phyloP scores from a whole-genome alignment of 176 grass and related monocot genomes.

The Aegilops umbellulata region DNA sequence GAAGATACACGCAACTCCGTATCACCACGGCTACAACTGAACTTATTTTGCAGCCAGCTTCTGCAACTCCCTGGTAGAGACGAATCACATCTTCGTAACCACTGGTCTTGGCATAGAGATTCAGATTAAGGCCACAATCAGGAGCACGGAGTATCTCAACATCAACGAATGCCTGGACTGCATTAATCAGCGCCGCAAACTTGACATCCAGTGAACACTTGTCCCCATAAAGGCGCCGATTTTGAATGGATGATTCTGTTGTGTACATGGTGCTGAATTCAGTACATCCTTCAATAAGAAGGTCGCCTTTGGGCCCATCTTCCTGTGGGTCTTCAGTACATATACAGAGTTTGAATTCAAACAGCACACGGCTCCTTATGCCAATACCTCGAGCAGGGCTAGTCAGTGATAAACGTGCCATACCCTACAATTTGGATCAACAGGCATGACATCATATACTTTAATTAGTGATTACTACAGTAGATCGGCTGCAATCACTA shows the following conservation, averaged over 20 bases:
- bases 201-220: slow-evolving; percentile 29
- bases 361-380: slow-evolving; percentile 10
- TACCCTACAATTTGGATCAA: background rate
- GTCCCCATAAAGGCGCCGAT: background rate
- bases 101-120: slow-evolving; percentile 19
- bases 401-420: background rate
- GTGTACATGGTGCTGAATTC: background rate
- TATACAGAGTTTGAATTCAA: slow-evolving; percentile 20
- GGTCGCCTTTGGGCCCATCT: background rate
- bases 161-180: slow-evolving; percentile 19
- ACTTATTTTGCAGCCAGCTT: background rate
- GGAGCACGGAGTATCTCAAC: slow-evolving; percentile 24
- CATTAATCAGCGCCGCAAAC: background rate
- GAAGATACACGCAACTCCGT: slow-evolving; percentile 15
- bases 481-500: background rate
- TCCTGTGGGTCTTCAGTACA: background rate
- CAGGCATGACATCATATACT: background rate
- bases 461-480: background rate
- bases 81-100: slow-evolving; percentile 9
- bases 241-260: background rate
- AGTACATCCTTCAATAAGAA: slow-evolving; percentile 27
- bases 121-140: slow-evolving; percentile 7
- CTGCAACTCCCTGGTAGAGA: background rate
- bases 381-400: slow-evolving; percentile 21
- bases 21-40: slow-evolving; percentile 11